These are phyloP conservation scores for Stromatinia cepivora DNA, from an alignment of 2,329 filamentous ascomycete genomes.

Conservation along the genomic window DNA sequence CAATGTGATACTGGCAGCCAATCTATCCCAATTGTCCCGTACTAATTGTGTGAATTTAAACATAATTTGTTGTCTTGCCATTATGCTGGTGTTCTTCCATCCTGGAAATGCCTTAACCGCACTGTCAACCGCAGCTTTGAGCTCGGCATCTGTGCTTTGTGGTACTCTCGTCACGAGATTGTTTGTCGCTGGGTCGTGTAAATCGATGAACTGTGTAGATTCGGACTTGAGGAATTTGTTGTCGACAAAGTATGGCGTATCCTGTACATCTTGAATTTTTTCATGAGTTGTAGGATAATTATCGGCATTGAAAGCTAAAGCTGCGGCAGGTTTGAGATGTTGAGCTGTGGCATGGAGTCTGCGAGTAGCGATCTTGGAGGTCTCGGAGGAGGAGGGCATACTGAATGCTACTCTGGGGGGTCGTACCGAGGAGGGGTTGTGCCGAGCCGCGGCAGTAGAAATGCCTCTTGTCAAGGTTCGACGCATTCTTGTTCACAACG, in stretches of 20 bases:
- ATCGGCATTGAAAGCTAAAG: constrained; percentile 56
- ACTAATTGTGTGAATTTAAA: constrained; percentile 81
- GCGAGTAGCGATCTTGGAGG: constrained; percentile 46
- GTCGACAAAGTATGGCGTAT: constrained; percentile 81
- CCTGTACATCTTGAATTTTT: constrained; percentile 62
- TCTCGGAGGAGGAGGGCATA: constrained; percentile 35
- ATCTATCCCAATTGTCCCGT: constrained; percentile 79
- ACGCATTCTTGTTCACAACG: constrained; percentile 35
- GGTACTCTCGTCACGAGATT: constrained; percentile 81
- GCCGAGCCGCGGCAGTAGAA: constrained; percentile 30
- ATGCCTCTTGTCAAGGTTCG: constrained; percentile 36
- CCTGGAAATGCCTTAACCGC: constrained; percentile 73
- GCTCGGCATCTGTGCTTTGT: constrained; percentile 76
- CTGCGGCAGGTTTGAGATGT: constrained; percentile 54
- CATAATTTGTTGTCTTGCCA: constrained; percentile 80
- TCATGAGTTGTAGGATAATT: constrained; percentile 72
- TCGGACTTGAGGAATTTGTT: constrained; percentile 72
- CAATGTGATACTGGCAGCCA: constrained; percentile 81
- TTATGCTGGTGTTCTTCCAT: constrained; percentile 71
- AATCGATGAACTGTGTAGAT: constrained; percentile 72
- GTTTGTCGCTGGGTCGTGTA: constrained; percentile 82
- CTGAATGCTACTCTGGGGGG: constrained; percentile 29
- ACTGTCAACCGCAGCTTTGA: constrained; percentile 72
- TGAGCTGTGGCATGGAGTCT: constrained; percentile 59
- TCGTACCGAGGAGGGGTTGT: constrained; percentile 31